Evolutionary conservation across 257 asterid species (phyloP).

Genomic region (Agastache rugosa): DNA sequence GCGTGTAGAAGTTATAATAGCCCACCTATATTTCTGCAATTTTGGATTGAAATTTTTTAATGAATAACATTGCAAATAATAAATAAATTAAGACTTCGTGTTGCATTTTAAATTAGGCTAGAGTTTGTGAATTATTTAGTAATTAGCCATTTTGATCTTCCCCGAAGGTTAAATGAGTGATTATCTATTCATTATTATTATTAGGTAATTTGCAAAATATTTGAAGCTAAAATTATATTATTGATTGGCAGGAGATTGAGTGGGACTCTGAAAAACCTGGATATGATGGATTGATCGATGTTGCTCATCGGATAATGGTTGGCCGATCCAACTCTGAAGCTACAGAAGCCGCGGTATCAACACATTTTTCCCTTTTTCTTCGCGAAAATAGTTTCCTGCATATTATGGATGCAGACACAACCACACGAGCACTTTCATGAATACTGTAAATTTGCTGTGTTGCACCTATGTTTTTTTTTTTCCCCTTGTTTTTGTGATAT

Average conservation of each 20-base stretch:
- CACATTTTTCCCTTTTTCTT: neutral
- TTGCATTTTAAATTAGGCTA: neutral
- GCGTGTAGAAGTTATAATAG: too few relatives aligned
- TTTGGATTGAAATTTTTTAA: neutral
- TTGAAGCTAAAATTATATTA: slow-evolving; percentile 18
- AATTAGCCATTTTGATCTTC: neutral
- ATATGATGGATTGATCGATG: slow-evolving; percentile 81
- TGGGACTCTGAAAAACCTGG: slow-evolving; percentile 92
- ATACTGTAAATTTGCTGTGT: neutral
- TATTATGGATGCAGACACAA: neutral
- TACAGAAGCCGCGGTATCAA: slow-evolving; percentile 64
- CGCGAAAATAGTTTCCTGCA: neutral
- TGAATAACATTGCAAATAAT: neutral
- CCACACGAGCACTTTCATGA: neutral
- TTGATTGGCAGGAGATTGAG: slow-evolving; percentile 60
- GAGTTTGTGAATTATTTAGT: neutral
- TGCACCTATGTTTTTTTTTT: neutral
- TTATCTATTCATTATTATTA: neutral
- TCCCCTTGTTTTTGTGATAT: neutral
- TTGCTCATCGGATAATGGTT: slow-evolving; percentile 70
- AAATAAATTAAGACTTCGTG: neutral
- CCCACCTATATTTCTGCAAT: too few relatives aligned
- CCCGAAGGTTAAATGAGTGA: neutral
- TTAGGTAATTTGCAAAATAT: neutral
- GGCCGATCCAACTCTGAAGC: slow-evolving; percentile 79